A percentile compares a stretch with the other conserved stretches of the same genome.
Conservation (phyloP, 345 rosid genomes). For the Lenwebbia sp. region DNA sequence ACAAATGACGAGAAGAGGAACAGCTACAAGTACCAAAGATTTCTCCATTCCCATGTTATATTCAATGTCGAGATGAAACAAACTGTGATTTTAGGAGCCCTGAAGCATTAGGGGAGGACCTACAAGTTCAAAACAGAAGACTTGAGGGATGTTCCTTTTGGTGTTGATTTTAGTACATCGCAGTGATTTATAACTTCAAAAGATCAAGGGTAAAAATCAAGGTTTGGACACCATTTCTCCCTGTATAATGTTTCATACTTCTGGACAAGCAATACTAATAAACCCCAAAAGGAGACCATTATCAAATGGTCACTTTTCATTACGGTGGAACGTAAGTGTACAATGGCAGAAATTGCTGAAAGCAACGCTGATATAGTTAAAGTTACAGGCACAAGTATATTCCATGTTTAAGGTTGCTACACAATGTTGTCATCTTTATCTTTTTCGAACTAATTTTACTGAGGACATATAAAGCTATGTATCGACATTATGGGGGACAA, state of each 20-base stretch:
- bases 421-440: not conserved
- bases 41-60: not conserved
- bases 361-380: not conserved
- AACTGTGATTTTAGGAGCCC: not conserved
- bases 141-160: not conserved
- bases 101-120: not conserved
- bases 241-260: not conserved
- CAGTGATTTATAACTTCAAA: not conserved
- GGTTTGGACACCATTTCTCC: not conserved
- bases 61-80: not conserved
- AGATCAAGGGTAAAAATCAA: not conserved
- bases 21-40: constrained; percentile 4
- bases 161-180: not conserved
- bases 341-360: not conserved
- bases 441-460: not conserved
- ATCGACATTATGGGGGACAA: not conserved
- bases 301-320: not conserved
- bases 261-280: not conserved
- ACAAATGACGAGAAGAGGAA: constrained; percentile 23
- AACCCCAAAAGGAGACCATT: not conserved
- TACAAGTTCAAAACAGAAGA: not conserved
- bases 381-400: not conserved
- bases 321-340: not conserved
- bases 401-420: not conserved
- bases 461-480: not conserved